phyloP scores from a whole-genome alignment of 2,329 filamentous ascomycete species.

The Trichoderma semiorbis region DNA sequence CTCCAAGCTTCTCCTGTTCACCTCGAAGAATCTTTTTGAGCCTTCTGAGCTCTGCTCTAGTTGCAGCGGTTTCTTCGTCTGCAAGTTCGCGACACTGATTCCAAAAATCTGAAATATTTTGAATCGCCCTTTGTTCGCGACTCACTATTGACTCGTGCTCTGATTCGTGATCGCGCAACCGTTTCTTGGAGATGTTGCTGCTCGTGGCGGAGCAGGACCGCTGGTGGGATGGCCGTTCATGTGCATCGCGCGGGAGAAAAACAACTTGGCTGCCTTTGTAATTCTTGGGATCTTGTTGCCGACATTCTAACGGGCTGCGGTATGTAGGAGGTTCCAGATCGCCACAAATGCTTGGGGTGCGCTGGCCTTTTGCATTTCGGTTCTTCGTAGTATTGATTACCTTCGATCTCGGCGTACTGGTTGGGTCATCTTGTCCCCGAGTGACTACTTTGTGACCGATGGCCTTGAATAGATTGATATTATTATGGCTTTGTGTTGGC shows the following conservation, averaged over 20 bases:
- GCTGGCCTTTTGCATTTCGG: neutral
- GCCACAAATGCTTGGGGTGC: constrained; percentile 29
- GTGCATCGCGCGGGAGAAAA: neutral
- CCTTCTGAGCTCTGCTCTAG: constrained; percentile 26
- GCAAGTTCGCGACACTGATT: constrained; percentile 31
- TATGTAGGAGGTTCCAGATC: constrained; percentile 31
- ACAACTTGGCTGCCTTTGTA: neutral
- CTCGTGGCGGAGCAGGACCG: constrained; percentile 31
- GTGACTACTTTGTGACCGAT: neutral
- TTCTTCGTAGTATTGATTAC: neutral
- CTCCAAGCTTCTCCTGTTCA: constrained; percentile 22
- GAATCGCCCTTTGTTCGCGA: constrained; percentile 32
- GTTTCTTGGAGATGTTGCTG: constrained; percentile 36
- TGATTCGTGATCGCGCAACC: constrained; percentile 22
- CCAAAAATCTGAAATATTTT: constrained; percentile 32
- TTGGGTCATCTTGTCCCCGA: neutral
- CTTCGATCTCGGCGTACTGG: neutral
- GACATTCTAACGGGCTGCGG: constrained; percentile 21
- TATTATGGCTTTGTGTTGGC: neutral
- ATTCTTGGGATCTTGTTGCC: neutral
- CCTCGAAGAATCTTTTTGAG: constrained; percentile 26
- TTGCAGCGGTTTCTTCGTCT: constrained; percentile 29
- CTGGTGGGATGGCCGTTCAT: neutral
- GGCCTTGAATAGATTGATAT: neutral
- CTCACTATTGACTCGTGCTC: neutral